phyloP scores from a whole-genome alignment of 2,329 filamentous ascomycete genomes.

The Blastomyces parvus region DNA sequence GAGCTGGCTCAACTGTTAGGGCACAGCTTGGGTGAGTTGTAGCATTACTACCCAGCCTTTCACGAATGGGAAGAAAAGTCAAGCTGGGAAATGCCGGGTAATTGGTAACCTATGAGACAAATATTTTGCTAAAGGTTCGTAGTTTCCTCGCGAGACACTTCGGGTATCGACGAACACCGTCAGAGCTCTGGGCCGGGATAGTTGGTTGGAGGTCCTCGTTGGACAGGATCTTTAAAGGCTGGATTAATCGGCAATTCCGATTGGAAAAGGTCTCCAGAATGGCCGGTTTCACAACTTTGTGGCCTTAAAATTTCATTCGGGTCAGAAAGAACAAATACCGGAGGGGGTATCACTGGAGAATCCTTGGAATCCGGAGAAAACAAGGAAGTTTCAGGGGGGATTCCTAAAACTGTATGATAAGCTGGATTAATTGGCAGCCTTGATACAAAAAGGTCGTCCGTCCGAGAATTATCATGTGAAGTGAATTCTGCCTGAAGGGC shows the following conservation, averaged over 20 bases:
- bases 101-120: not conserved
- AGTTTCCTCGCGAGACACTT: not conserved
- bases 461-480: not conserved
- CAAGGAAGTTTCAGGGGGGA: not conserved
- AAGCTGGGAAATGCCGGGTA: not conserved
- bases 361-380: not conserved
- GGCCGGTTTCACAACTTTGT: not conserved
- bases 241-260: constrained; percentile 13
- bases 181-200: not conserved
- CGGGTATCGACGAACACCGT: not conserved
- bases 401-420: not conserved
- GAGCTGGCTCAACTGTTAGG: not conserved
- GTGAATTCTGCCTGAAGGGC: not conserved
- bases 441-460: constrained; percentile 2
- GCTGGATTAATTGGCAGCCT: constrained; percentile 1
- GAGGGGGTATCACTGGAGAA: not conserved
- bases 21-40: not conserved
- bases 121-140: not conserved
- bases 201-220: not conserved
- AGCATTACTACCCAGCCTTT: not conserved
- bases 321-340: not conserved
- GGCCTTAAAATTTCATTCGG: not conserved
- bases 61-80: not conserved
- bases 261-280: constrained; percentile 2
- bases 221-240: not conserved